Conservation (phyloP, 306 rosid genomes). For the Pterocarpus macrocarpus region DNA sequence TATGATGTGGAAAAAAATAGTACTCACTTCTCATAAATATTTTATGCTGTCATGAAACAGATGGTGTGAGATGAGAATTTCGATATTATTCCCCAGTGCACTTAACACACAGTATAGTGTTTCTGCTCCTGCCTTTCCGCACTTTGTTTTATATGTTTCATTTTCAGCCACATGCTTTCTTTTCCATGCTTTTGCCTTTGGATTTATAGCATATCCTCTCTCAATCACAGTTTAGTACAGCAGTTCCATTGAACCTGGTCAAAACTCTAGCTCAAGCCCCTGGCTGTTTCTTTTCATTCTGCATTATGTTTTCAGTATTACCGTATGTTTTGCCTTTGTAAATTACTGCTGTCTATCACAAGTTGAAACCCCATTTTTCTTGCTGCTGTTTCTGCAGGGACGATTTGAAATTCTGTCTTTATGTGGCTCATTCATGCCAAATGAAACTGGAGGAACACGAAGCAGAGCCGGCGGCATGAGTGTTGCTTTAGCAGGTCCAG, state of each 20-base stretch:
- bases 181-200: slow-evolving; percentile 2
- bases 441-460: slow-evolving; percentile 82
- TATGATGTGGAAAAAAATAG: no score
- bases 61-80: no score
- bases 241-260: background rate
- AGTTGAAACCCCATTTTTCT: slow-evolving; percentile 23
- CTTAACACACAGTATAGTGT: background rate
- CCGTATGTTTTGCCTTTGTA: slow-evolving; percentile 7
- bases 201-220: background rate
- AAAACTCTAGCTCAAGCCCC: slow-evolving; percentile 12
- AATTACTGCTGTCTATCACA: slow-evolving; percentile 15
- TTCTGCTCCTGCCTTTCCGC: background rate
- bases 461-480: slow-evolving; percentile 99
- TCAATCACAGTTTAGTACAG: background rate
- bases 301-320: slow-evolving; percentile 3
- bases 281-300: slow-evolving; percentile 5
- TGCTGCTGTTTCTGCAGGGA: slow-evolving; percentile 65
- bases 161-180: background rate
- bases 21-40: no score
- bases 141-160: background rate
- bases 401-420: slow-evolving; percentile 90
- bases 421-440: slow-evolving; percentile 95
- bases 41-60: no score
- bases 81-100: no score
- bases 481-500: slow-evolving; percentile 89